Evolutionary conservation across 2,329 filamentous ascomycete genomes (phyloP), one percentile per base, ranked within the genome.

Genomic region (Chrysosphaeria jannelii): DNA sequence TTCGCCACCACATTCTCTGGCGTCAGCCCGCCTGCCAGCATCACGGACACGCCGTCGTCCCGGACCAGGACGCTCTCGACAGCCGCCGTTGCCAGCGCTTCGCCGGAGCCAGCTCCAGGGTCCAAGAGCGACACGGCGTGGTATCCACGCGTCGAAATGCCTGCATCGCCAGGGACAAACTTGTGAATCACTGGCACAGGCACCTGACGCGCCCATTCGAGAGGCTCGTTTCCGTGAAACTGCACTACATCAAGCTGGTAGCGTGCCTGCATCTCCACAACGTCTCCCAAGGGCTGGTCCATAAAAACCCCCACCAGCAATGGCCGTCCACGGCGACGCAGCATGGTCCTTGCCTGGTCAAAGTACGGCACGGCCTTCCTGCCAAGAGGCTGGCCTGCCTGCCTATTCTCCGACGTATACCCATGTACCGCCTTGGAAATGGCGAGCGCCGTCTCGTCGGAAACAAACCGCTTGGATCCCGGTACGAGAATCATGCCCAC

Each of bases 301-400:
- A 74, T 69, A 48, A 97, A 97, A 3, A 97, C 81, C 27, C 85
- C 85, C 5, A 90, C 85, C 1, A 97, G 54, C 3, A 85, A 54
- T 1, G 81, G 67, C 7, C 71, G 27, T 48, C 46, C 15, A 43
- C 39, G 13, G 41, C 34, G n/a, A 48, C 43, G n/a, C 43, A 56
- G 13, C 10, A 33, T 27, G 1, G 40, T 30, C n/a, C n/a, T n/a
- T n/a, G n/a, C n/a, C n/a, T n/a, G n/a, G n/a, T n/a, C n/a, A n/a
- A n/a, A n/a, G n/a, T n/a, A n/a, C n/a, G n/a, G n/a, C n/a, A n/a
- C n/a, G n/a, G n/a, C n/a, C 6, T 25, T 22, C 8, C 22, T 31
- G 3, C 34, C 33, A 3, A 28, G 27, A 3, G 53, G 51, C 4
- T 18, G 13, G n/a, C n/a, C n/a, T n/a, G n/a, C n/a, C n/a, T n/a